A percentile compares a stretch with the other conserved stretches of the same genome.
These are phyloP conservation scores for Mallotus japonicus DNA, from an alignment of 441 rosid species.

Conservation along the genomic window DNA sequence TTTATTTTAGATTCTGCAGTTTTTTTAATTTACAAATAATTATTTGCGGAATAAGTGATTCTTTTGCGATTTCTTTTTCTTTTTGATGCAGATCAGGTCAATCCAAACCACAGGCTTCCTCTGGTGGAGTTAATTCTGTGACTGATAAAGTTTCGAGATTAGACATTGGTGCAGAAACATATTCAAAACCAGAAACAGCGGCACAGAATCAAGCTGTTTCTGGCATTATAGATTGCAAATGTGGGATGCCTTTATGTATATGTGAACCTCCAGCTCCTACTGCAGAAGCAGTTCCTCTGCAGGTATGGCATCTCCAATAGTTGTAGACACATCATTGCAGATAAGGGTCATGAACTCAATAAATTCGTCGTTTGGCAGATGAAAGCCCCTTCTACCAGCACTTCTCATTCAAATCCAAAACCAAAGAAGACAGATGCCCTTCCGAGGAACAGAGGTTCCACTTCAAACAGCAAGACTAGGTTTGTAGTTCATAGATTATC, in stretches of 20 bases:
- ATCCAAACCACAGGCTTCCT: conserved; percentile 32
- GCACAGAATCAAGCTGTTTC: conserved; percentile 29
- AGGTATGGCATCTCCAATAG: conserved; percentile 30
- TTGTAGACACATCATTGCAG: neutral
- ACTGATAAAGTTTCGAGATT: conserved; percentile 52
- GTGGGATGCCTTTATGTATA: conserved; percentile 95
- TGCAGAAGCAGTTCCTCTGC: conserved; percentile 30
- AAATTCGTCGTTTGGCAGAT: conserved; percentile 33
- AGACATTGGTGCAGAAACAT: conserved; percentile 40
- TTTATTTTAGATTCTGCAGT: neutral
- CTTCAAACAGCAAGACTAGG: conserved; percentile 65
- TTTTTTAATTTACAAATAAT: neutral
- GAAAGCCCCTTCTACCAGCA: conserved; percentile 33
- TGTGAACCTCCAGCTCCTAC: conserved; percentile 66
- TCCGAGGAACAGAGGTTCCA: conserved; percentile 59
- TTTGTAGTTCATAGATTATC: conserved; percentile 26
- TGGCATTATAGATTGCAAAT: conserved; percentile 62
- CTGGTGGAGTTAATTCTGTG: conserved; percentile 39
- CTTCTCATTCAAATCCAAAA: conserved; percentile 43
- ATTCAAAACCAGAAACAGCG: conserved; percentile 35
- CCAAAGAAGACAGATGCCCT: conserved; percentile 52
- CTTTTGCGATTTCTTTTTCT: conserved; percentile 3
- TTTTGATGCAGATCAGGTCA: conserved; percentile 43
- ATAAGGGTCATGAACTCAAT: conserved; percentile 14
- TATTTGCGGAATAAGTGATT: too few relatives aligned